A percentile compares a stretch with the other conserved stretches of the same genome.
phyloP scores from a whole-genome alignment of 768 basidiomycete species.

The Pleurotus citrinopileatus region DNA sequence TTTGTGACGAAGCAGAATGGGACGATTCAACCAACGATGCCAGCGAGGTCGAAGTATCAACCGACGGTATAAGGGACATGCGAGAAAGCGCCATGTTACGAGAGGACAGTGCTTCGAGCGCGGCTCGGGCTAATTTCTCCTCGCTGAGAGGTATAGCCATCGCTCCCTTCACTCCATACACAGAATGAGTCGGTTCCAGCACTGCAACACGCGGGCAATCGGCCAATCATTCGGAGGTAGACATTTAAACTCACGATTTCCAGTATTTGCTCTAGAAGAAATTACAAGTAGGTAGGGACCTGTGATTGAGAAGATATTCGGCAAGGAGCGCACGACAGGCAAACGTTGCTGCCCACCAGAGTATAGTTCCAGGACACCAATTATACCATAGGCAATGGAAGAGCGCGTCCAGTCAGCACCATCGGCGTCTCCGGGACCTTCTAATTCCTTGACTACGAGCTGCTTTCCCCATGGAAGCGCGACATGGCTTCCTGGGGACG shows the following conservation, averaged over 20 bases:
- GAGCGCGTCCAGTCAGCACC: constrained; percentile 51
- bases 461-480: constrained; percentile 56
- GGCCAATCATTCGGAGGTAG: not conserved
- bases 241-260: constrained; percentile 51
- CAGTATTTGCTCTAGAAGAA: constrained; percentile 57
- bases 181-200: constrained; percentile 54
- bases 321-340: constrained; percentile 5
- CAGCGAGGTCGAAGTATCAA: constrained; percentile 16
- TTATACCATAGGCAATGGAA: constrained; percentile 69
- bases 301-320: constrained; percentile 22
- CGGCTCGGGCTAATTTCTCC: constrained; percentile 58
- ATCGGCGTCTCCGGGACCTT: constrained; percentile 26
- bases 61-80: constrained; percentile 40
- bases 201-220: constrained; percentile 38
- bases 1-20: not conserved
- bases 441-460: constrained; percentile 50
- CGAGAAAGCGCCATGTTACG: constrained; percentile 42
- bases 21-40: not conserved
- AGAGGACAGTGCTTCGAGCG: constrained; percentile 50
- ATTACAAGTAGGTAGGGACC: constrained; percentile 79
- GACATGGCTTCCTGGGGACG: constrained; percentile 36
- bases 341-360: constrained; percentile 45
- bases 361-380: constrained; percentile 72
- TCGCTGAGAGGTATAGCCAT: constrained; percentile 64
- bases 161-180: constrained; percentile 70